These are phyloP conservation scores for Podila epigama DNA, from an alignment of 192 early-diverging fungal species.

Conservation along the genomic window DNA sequence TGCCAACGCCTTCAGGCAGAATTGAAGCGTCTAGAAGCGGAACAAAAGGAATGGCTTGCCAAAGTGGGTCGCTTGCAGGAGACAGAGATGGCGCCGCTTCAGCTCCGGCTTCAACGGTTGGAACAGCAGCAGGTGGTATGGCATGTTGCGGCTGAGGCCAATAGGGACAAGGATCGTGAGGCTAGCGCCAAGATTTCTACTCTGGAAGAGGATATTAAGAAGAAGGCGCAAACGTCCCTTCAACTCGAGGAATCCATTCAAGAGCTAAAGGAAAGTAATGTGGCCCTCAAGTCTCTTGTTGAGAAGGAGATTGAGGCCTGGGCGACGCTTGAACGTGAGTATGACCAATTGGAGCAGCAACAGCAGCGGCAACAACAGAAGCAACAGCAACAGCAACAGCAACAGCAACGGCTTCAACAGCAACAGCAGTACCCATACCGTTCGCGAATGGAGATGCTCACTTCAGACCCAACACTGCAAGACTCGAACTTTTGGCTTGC, in stretches of 20 bases:
- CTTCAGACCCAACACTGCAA: background rate
- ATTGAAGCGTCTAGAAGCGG: conserved; percentile 21
- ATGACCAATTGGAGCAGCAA: background rate
- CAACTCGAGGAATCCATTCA: conserved; percentile 12
- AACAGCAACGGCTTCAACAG: too few species aligned
- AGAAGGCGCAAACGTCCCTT: background rate
- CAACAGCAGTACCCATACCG: background rate
- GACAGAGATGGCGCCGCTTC: conserved; percentile 32
- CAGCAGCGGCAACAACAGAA: background rate
- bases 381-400: too few species aligned
- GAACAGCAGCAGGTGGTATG: conserved; percentile 45
- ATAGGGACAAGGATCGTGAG: conserved; percentile 37
- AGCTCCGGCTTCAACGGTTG: conserved; percentile 36
- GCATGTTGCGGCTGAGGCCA: conserved; percentile 41
- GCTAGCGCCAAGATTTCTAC: conserved; percentile 7
- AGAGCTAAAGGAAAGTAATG: conserved; percentile 12
- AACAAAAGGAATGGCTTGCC: conserved; percentile 17
- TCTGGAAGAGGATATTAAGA: conserved; percentile 26
- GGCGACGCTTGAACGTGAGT: conserved; percentile 39
- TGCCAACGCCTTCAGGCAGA: conserved; percentile 26
- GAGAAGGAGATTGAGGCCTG: conserved; percentile 33
- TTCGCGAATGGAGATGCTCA: too few species aligned
- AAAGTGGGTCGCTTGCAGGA: conserved; percentile 17
- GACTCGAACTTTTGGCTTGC: background rate
- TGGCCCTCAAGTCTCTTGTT: conserved; percentile 10